Percentiles rank a stretch among this genome's conserved stretches.
phyloP scores from a whole-genome alignment of 768 basidiomycete species.

The Auricularia heimuer region DNA sequence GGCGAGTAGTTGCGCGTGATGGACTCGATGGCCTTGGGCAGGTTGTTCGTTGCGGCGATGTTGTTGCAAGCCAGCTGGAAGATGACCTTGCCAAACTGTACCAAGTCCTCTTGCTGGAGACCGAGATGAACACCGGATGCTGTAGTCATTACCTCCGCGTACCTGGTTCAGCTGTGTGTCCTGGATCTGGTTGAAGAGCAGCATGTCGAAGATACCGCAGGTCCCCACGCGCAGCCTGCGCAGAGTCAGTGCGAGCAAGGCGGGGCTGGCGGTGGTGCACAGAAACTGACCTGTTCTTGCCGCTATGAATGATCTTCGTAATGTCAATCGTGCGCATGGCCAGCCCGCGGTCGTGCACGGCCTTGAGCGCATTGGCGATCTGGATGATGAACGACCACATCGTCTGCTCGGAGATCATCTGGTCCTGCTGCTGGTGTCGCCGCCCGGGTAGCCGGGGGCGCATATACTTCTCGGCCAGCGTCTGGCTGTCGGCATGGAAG shows the following conservation, averaged over 20 bases:
- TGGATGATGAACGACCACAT: slow-evolving; percentile 93
- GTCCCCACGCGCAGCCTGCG: slow-evolving; percentile 73
- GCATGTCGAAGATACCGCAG: slow-evolving; percentile 79
- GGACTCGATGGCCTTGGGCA: slow-evolving; percentile 63
- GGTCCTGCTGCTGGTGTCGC: neutral
- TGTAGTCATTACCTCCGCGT: neutral
- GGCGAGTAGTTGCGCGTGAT: slow-evolving; percentile 65
- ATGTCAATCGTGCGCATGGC: slow-evolving; percentile 77
- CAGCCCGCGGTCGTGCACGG: slow-evolving; percentile 70
- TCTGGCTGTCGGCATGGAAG: slow-evolving; percentile 76
- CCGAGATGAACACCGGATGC: neutral
- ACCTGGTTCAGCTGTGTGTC: slow-evolving; percentile 48
- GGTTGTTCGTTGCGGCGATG: slow-evolving; percentile 47
- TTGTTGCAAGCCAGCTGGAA: slow-evolving; percentile 71
- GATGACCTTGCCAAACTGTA: slow-evolving; percentile 77
- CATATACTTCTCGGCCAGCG: slow-evolving; percentile 52
- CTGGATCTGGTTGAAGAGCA: slow-evolving; percentile 62
- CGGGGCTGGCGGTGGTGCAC: neutral
- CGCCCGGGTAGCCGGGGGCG: slow-evolving; percentile 26
- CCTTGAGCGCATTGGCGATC: slow-evolving; percentile 77
- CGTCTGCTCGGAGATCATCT: slow-evolving; percentile 58
- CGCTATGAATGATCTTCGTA: slow-evolving; percentile 79
- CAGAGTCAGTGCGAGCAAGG: neutral
- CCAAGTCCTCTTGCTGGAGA: slow-evolving; percentile 70
- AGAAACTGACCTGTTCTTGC: slow-evolving; percentile 64